Evolutionary conservation across 2,329 filamentous ascomycete species (phyloP), one percentile per base, ranked within the genome.

Genomic region (Aquanectria penicillioides): DNA sequence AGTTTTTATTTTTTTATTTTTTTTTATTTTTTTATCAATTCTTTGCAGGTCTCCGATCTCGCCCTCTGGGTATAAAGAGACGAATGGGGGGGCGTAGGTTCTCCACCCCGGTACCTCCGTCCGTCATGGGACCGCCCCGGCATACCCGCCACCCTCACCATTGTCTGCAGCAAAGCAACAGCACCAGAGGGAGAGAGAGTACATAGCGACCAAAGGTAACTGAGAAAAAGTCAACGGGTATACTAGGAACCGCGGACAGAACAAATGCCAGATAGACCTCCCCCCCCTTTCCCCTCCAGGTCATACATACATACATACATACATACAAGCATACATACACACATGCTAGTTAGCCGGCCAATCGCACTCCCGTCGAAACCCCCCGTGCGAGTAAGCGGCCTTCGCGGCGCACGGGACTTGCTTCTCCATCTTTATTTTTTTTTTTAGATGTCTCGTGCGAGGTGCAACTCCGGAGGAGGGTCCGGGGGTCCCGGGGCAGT

Each of bases 401-500:
- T 15, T 10, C 6, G 29, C 13, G 23, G 15, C 17, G 26, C 29
- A 26, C 38, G 17, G 46, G 33, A 29, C 20, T 34, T 34, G 29
- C 18, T 34, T 58, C 12, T 46, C 53, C 43, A 44, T 31, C 15
- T 8, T 20, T 15, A 25, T 28, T 31, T 26, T 13, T 36, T n/a
- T 36, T 26, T 6, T 17, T 20, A 18, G 11, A 11, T 28, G 26
- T 26, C 25, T 20, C 22, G 15, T 13, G n/a, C 22, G 18, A 26
- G 47, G 34, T 33, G 36, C 3, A 29, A 26, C 26, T 40, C 55
- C 51, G 47, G n/a, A n/a, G 49, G 47, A 54, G 51, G 36, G n/a
- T 23, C 33, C 50, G 31, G 48, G 9, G 51, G n/a, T 20, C 25
- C 46, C 36, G 51, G 60, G 59, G 62, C 18, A 64, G 50, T 64